Evolutionary conservation across 305 asterid genomes (phyloP), one percentile per base, ranked within the genome.

Genomic region (Stenogyne calaminthoides): DNA sequence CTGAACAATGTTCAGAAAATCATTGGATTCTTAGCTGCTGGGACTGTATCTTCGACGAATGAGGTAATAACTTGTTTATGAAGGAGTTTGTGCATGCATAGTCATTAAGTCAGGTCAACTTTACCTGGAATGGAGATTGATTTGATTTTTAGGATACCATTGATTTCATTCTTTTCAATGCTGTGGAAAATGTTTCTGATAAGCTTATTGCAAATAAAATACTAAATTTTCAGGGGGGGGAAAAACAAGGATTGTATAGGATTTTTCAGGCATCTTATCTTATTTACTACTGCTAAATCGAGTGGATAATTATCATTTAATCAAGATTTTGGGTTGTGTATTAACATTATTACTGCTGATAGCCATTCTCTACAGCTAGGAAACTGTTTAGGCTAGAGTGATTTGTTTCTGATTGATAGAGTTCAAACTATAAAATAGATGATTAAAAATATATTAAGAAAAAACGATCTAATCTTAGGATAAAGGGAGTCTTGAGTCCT

Each of bases 1-100:
- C 77, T 95, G 57, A 92, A 89, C 87, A 95, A 95, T 71, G 99
- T 92, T 72, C 96, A 95, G 82, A 92, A 85, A 78, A 78, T 92
- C 47, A 54, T 88, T 16, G 86, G 81, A 44, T 95, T 95, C 83
- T 86, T 95, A 77, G 85, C 95, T 39, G 87, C 91, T 49, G 98
- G 97, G 77, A 80, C 80, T 80, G 74, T 85, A 54, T 55, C 82
- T 67, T 77, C 97, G 18, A 78, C 91, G 40, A 80, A 71, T 81
- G 87, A 88, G 96, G 99, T 95, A 88, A 68, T 5, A 52, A 22
- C 64, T 70, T 49, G 18, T 67, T 66, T 55, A 19, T 65, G 54
- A 16, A 2, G 6, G 59, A 3, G 6, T 54, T 19, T 54, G 29
- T 54, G 29, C n/a, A 18, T 54, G 32, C 59, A 54, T 52, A 16